Evolutionary conservation across 1,284 basidiomycete genomes (phyloP), one percentile per base, ranked within the genome.

Genomic region (Fomitiporia mediterranea): DNA sequence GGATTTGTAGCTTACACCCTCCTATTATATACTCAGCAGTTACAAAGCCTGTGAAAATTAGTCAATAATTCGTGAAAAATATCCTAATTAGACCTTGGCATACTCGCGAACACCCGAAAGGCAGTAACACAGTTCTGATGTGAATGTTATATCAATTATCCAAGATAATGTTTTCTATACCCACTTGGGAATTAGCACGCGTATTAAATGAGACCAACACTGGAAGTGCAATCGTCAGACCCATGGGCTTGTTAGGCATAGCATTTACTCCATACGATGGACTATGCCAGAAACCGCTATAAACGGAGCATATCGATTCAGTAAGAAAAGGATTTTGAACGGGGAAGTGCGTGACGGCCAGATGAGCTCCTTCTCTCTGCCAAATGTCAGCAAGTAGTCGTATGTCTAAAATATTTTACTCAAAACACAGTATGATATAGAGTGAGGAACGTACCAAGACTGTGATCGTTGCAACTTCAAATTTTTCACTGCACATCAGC

Each of bases 291-390:
- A 2, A 4, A 11, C 25, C 11, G n/a, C 28, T 7, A 47, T 8
- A 17, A 55, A 48, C 15, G 55, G 55, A 13, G 51, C n/a, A 21
- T 56, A 56, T 50, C 55, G 47, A 30, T 56, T 56, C 13, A 51
- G 17, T 5, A 56, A n/a, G 49, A 56, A 56, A 0, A 32, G 21
- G 30, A 56, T n/a, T 35, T 56, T 56, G 11, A 44, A n/a, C 1
- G 46, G 6, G 13, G 55, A 56, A 15, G 43, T 21, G 4, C 32
- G 25, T 4, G 55, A 56, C 15, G 48, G 21, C 55, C 55, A 56
- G 13, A 56, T 11, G 19, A 56, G 55, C 4, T 46, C 28, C 11
- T 17, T 34, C 23, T 56, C 55, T 15, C 43, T 49, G 4, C 39
- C 15, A 21, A 56, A 44, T 17, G 55, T 50, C 25, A 56, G 40